phyloP scores from a whole-genome alignment of 345 rosid species.

The Moringa oleifera region DNA sequence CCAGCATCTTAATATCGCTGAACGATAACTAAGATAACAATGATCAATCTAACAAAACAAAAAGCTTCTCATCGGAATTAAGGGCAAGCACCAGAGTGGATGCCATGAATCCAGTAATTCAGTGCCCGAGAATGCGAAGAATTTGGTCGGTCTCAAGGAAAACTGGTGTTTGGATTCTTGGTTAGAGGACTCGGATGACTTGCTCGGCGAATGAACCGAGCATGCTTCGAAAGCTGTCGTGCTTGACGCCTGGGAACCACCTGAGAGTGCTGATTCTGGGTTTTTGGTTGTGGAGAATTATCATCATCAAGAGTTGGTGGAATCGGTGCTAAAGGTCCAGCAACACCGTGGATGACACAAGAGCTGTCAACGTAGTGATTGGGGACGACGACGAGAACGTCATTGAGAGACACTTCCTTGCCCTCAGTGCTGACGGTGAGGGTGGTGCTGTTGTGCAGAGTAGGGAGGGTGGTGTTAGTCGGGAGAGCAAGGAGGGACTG shows the following conservation, averaged over 20 bases:
- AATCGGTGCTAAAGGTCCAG: conserved; percentile 10
- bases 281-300: conserved; percentile 9
- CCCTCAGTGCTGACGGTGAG: conserved; percentile 15
- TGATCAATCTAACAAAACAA: no score
- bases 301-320: background rate
- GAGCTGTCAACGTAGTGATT: conserved; percentile 23
- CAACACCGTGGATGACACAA: conserved; percentile 24
- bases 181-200: no score
- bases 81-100: no score
- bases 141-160: no score
- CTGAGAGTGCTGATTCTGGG: background rate
- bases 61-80: no score
- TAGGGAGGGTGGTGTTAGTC: conserved; percentile 18
- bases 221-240: background rate
- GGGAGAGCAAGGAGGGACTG: conserved; percentile 13
- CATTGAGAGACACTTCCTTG: conserved; percentile 15
- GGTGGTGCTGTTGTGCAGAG: conserved; percentile 15
- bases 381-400: conserved; percentile 15
- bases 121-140: no score
- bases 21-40: no score
- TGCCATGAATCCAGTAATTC: no score
- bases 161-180: no score
- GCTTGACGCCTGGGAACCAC: conserved; percentile 1
- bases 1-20: no score
- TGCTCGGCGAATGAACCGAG: conserved; percentile 6